A percentile compares a stretch with the other conserved stretches of the same genome.
Evolutionary conservation across 2,329 filamentous ascomycete species (phyloP).

Genomic region (Pyrenochaeta sp.): DNA sequence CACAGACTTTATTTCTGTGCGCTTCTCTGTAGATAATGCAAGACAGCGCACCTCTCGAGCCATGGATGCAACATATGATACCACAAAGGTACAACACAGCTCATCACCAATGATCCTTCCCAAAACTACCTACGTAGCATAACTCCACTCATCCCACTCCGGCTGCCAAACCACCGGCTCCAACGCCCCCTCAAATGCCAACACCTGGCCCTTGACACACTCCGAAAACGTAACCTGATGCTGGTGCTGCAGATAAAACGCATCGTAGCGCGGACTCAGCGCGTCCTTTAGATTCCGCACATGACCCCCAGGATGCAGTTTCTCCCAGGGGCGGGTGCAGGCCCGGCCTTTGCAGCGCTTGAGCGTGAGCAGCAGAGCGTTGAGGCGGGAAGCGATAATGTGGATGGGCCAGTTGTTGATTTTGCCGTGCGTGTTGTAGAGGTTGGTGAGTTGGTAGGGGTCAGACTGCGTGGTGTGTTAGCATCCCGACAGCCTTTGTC

Average conservation of each 20-base stretch:
- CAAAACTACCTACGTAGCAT: constrained; percentile 6
- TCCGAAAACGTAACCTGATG: constrained; percentile 60
- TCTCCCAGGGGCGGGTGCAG: constrained; percentile 65
- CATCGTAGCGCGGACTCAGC: constrained; percentile 57
- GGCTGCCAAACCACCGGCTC: constrained; percentile 23
- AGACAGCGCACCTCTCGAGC: too few species aligned
- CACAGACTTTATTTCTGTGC: too few species aligned
- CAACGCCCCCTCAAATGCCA: constrained; percentile 60
- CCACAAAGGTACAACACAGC: too few species aligned
- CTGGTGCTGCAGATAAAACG: constrained; percentile 61
- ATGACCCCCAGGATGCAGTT: constrained; percentile 61
- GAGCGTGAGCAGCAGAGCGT: constrained; percentile 66
- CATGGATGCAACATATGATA: too few species aligned
- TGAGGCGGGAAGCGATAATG: constrained; percentile 46
- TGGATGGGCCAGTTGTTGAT: constrained; percentile 16
- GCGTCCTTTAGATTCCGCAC: constrained; percentile 63
- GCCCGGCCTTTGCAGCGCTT: constrained; percentile 66
- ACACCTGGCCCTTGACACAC: constrained; percentile 65
- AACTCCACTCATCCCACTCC: constrained; percentile 29
- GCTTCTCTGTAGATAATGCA: too few species aligned
- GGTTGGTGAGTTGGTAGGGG: constrained; percentile 35
- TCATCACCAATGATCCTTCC: too few species aligned
- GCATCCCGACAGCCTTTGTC: neutral
- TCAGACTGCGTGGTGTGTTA: constrained; percentile 31
- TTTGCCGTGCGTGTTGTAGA: constrained; percentile 35